A percentile compares a stretch with the other conserved stretches of the same genome.
Conservation (phyloP, 75 land plant genomes). For the Pseudotsuga menziesii region DNA sequence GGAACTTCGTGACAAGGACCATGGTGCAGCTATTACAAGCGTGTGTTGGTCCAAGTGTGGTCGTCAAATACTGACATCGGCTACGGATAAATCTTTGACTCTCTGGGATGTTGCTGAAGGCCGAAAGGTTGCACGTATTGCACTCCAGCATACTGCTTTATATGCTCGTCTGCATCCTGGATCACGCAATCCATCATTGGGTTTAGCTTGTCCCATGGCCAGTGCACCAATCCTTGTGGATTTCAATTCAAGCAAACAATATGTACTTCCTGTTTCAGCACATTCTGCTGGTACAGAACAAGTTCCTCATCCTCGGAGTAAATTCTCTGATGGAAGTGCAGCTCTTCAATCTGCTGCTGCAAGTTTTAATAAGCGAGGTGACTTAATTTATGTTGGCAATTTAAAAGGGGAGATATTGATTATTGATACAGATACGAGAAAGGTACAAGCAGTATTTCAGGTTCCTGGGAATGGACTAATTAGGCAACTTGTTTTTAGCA, state of each 20-base stretch:
- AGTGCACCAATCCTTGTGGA: constrained; percentile 91
- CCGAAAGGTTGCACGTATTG: constrained; percentile 41
- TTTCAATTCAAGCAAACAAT: constrained; percentile 49
- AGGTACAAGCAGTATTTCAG: constrained; percentile 50
- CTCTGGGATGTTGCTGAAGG: constrained; percentile 83
- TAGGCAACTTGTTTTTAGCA: constrained; percentile 80
- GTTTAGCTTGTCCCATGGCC: constrained; percentile 88
- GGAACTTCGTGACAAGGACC: constrained; percentile 73
- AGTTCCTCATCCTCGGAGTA: constrained; percentile 43
- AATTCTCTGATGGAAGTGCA: constrained; percentile 58
- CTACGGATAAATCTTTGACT: constrained; percentile 79
- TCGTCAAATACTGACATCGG: constrained; percentile 68
- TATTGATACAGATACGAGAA: constrained; percentile 41
- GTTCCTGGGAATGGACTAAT: constrained; percentile 65
- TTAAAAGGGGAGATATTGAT: constrained; percentile 89
- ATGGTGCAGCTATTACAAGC: constrained; percentile 75
- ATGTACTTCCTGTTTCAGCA: constrained; percentile 60
- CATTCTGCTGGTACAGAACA: constrained; percentile 23
- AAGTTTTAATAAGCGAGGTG: constrained; percentile 85
- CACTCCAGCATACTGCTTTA: constrained; percentile 70
- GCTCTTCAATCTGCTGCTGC: constrained; percentile 77
- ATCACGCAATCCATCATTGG: constrained; percentile 47
- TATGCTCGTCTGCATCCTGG: constrained; percentile 89
- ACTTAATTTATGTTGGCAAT: constrained; percentile 89
- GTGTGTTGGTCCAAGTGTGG: constrained; percentile 98